These are phyloP conservation scores for Aspergillus piperis DNA, from an alignment of 2,329 filamentous ascomycete species.

Conservation along the genomic window DNA sequence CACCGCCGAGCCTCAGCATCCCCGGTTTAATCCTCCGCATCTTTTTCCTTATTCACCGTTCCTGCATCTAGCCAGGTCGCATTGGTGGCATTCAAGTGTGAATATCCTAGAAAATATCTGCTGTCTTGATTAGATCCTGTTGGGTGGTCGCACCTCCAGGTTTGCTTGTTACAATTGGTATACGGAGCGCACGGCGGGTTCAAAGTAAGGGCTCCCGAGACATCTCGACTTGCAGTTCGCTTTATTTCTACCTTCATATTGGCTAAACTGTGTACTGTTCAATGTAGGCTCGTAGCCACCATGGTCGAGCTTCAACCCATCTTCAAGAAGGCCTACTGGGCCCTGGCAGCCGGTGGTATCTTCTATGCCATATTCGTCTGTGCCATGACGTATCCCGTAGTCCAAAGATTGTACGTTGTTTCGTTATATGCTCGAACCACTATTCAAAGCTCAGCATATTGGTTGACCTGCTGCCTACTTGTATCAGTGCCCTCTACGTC, in stretches of 20 bases:
- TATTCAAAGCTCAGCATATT: neutral
- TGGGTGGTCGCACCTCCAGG: neutral
- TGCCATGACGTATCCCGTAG: conserved; percentile 64
- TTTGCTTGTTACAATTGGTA: neutral
- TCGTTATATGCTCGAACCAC: neutral
- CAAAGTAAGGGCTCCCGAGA: neutral
- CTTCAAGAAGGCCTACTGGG: conserved; percentile 57
- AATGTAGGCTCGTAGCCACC: neutral
- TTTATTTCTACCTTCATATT: neutral
- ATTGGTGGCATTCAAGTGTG: neutral
- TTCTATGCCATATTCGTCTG: conserved; percentile 69
- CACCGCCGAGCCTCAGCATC: conserved; percentile 2
- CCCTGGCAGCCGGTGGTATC: conserved; percentile 60
- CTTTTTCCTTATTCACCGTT: neutral
- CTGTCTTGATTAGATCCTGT: neutral
- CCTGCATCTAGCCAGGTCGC: neutral
- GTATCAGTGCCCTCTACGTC: conserved; percentile 72
- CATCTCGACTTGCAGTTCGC: neutral
- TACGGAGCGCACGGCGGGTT: neutral
- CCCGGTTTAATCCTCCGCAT: neutral
- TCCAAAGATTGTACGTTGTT: conserved; percentile 75
- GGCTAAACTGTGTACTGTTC: neutral
- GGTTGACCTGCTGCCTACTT: neutral
- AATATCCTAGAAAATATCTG: neutral
- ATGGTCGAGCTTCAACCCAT: conserved; percentile 47